These are phyloP conservation scores for Senecio squalidus DNA, from an alignment of 140 eudicot genomes.

Conservation along the genomic window DNA sequence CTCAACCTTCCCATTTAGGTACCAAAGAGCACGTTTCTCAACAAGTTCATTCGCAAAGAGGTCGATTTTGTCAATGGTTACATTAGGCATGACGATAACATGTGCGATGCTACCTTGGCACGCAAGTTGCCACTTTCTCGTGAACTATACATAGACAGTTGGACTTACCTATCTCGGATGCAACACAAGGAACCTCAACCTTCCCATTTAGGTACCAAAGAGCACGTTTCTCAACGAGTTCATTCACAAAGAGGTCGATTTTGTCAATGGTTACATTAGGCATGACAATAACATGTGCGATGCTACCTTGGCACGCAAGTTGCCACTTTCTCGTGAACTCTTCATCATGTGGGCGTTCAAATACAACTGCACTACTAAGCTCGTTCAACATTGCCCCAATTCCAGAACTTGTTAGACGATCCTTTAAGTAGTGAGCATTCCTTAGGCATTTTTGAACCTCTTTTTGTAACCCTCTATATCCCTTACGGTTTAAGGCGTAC, in stretches of 20 bases:
- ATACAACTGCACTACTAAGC: slow-evolving; percentile 73
- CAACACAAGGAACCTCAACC: slow-evolving; percentile 65
- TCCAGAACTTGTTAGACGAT: slow-evolving; percentile 38
- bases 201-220: slow-evolving; percentile 43
- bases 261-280: slow-evolving; percentile 57
- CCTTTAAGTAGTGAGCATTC: slow-evolving; percentile 66
- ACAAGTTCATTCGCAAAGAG: slow-evolving; percentile 45
- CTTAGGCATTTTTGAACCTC: slow-evolving; percentile 76
- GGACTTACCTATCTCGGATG: slow-evolving; percentile 49
- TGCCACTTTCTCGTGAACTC: slow-evolving; percentile 63
- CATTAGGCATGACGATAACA: slow-evolving; percentile 65
- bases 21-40: slow-evolving; percentile 42
- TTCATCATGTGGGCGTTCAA: slow-evolving; percentile 67
- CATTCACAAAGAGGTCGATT: slow-evolving; percentile 42
- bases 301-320: slow-evolving; percentile 62
- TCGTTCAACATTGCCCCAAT: slow-evolving; percentile 71
- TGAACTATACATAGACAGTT: slow-evolving; percentile 64
- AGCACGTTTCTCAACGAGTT: slow-evolving; percentile 37
- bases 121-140: slow-evolving; percentile 67
- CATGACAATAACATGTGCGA: slow-evolving; percentile 72
- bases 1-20: slow-evolving; percentile 26
- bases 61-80: slow-evolving; percentile 52
- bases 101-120: slow-evolving; percentile 65
- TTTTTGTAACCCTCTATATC: slow-evolving; percentile 65
- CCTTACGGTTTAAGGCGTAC: slow-evolving; percentile 71